Evolutionary conservation across 495 filamentous ascomycete genomes (phyloP).

Genomic region (Penicillium robsamsonii): DNA sequence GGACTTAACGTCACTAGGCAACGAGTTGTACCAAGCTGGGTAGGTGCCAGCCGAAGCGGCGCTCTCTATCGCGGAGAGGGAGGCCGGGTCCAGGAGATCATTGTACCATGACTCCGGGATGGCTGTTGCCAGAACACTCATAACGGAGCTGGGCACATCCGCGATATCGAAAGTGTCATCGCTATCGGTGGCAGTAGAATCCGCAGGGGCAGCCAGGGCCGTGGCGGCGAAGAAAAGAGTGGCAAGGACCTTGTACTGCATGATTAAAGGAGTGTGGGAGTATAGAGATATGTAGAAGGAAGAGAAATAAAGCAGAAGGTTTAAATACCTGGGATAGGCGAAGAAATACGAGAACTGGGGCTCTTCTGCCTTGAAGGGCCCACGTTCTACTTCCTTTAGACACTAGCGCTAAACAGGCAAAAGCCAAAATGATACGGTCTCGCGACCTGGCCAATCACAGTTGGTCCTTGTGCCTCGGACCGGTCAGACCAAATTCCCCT

Average conservation of each 20-base stretch:
- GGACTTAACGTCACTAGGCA: constrained; percentile 27
- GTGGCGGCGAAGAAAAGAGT: constrained; percentile 19
- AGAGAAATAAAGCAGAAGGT: not conserved
- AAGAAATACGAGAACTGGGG: not conserved
- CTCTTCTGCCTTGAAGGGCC: not conserved
- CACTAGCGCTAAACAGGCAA: not conserved
- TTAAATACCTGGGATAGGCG: not conserved
- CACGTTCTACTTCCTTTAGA: not conserved
- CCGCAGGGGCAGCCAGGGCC: constrained; percentile 23
- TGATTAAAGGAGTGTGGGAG: constrained; percentile 1
- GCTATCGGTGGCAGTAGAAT: constrained; percentile 15
- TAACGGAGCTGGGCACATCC: constrained; percentile 21
- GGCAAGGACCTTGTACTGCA: constrained; percentile 24
- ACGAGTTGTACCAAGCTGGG: constrained; percentile 28
- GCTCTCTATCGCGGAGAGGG: constrained; percentile 11
- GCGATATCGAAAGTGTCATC: not conserved
- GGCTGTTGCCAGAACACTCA: constrained; percentile 24
- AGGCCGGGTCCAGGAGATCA: constrained; percentile 12
- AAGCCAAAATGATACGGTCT: not conserved
- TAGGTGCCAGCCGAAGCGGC: constrained; percentile 16
- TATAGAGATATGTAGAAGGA: not conserved
- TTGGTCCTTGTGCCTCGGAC: not conserved
- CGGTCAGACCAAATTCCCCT: not conserved
- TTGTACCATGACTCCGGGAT: constrained; percentile 19
- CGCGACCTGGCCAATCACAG: constrained; percentile 3